Evolutionary conservation across 129 eudicot species (phyloP).

Genomic region (Apium graveolens): DNA sequence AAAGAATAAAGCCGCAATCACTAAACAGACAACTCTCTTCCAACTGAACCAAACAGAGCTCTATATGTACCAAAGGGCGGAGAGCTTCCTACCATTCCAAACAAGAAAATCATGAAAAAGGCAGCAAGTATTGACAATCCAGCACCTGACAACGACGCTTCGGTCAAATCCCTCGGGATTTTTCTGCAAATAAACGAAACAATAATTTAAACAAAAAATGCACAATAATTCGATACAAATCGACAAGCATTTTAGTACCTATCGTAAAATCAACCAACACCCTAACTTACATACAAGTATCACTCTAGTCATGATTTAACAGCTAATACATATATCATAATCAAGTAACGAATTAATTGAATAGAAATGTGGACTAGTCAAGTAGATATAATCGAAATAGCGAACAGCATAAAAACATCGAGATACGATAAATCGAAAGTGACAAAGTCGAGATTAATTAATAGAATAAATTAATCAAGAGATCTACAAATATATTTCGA

Average conservation of each 20-base stretch:
- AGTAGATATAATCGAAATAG: background rate
- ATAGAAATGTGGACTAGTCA: background rate
- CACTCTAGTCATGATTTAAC: background rate
- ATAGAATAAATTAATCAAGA: background rate
- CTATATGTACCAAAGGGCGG: background rate
- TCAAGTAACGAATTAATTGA: background rate
- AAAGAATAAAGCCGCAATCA: background rate
- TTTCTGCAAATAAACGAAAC: conserved; percentile 45
- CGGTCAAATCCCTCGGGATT: conserved; percentile 97
- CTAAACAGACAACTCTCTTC: background rate
- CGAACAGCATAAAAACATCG: background rate
- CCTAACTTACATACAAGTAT: background rate
- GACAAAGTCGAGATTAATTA: background rate
- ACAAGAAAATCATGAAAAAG: conserved; percentile 69
- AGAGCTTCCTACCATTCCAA: conserved; percentile 75
- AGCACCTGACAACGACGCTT: conserved; percentile 97
- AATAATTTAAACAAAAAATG: conserved; percentile 2
- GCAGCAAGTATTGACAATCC: conserved; percentile 95
- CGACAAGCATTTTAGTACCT: background rate
- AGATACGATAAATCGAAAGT: background rate
- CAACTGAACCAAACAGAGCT: background rate
- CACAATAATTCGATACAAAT: background rate
- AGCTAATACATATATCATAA: background rate
- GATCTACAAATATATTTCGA: background rate
- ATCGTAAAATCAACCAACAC: background rate